These are phyloP conservation scores for Haematococcus sp. DNA, from an alignment of 139 green algal species.

Conservation along the genomic window DNA sequence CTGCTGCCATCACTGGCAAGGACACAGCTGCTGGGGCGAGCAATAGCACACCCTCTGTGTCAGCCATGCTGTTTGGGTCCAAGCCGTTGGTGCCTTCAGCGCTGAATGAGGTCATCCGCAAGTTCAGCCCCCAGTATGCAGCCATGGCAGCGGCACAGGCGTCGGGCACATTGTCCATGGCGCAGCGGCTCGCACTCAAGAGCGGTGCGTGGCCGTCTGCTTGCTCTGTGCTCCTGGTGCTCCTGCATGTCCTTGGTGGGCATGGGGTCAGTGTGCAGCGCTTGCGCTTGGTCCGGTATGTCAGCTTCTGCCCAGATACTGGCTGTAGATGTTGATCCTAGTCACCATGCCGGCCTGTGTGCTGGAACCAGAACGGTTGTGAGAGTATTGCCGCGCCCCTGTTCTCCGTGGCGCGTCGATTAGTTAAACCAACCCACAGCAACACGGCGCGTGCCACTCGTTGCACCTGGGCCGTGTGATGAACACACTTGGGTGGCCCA, in stretches of 20 bases:
- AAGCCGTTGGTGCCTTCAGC: conserved; percentile 55
- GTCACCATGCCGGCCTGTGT: no score
- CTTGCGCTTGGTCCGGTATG: no score
- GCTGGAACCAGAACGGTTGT: background rate
- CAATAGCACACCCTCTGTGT: background rate
- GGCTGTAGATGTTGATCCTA: no score
- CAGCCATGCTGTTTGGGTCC: conserved; percentile 27
- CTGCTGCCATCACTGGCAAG: background rate
- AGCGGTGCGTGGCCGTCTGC: background rate
- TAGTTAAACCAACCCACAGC: conserved; percentile 13
- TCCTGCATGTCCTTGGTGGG: background rate
- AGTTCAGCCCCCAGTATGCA: conserved; percentile 51
- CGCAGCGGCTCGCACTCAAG: conserved; percentile 19
- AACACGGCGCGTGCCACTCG: background rate
- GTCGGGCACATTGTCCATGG: conserved; percentile 26
- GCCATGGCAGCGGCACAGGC: conserved; percentile 4
- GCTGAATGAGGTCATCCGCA: conserved; percentile 54
- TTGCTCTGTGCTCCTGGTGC: background rate
- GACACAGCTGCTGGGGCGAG: background rate
- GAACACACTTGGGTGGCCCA: background rate
- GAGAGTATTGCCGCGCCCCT: conserved; percentile 6
- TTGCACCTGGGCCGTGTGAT: background rate
- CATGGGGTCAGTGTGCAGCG: no score
- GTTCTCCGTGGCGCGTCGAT: background rate
- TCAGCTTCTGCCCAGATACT: no score